Evolutionary conservation across 345 rosid genomes (phyloP), one percentile per base, ranked within the genome.

Genomic region (Gossypium sturtianum): DNA sequence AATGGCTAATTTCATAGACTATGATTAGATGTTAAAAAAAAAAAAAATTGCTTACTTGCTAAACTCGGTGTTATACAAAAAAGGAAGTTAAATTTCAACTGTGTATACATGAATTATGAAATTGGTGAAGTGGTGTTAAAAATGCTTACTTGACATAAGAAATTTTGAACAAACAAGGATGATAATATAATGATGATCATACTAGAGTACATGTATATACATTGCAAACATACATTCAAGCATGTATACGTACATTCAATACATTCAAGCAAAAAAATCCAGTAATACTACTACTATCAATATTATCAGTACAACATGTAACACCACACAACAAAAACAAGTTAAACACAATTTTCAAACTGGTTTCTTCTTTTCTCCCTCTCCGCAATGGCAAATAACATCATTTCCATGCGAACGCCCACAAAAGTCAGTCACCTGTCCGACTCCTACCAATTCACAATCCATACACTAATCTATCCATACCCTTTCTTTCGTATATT

Each of bases 391-490:
- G 38, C 38, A 59, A 59, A 25, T 23, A 23, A 8, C n/a, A 6
- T 60, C n/a, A 8, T 25, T 60, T 17, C 41, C 41, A 34, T 12
- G n/a, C 41, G 2, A 38, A 1, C 64, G 6, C n/a, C 64, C 41
- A 25, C 16, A 7, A 60, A 60, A 25, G 38, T 60, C 64, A 60
- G 41, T 60, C 64, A 60, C 43, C 64, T 60, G 64, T 60, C 23
- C 64, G 8, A 60, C 64, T 60, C 43, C 64, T 60, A 60, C 9
- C 64, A 60, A 12, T 27, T 60, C 64, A 60, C 64, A 60, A 60
- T 13, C 41, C 64, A 15, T 60, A 60, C 64, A 60, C 64, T 60
- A 60, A 25, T 27, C 41, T 27, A 60, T 34, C n/a, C 64, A 60
- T 59, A 3, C 41, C 19, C 64, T 60, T 59, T 59, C 63, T 59